These are phyloP conservation scores for Dactylonectria macrodidyma DNA, from an alignment of 2,329 filamentous ascomycete species.

Conservation along the genomic window DNA sequence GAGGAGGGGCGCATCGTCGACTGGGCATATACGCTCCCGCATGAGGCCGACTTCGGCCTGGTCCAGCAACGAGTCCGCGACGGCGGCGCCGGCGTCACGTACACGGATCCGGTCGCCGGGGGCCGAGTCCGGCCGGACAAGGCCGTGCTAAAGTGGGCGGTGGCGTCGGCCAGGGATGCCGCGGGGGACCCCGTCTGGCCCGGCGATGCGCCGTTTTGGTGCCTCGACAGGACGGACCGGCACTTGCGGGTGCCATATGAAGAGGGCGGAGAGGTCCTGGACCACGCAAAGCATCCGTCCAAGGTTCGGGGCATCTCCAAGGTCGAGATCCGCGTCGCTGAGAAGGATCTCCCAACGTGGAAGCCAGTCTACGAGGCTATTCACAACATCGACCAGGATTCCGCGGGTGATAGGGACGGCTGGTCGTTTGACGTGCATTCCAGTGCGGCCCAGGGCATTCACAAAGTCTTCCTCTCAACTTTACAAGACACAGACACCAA, in stretches of 20 bases:
- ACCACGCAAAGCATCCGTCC: slow-evolving; percentile 62
- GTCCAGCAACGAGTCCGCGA: slow-evolving; percentile 56
- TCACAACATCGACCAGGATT: slow-evolving; percentile 30
- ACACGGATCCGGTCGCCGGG: slow-evolving; percentile 65
- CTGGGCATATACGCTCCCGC: slow-evolving; percentile 68
- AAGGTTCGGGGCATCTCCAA: slow-evolving; percentile 65
- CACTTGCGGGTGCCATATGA: slow-evolving; percentile 67
- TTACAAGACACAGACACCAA: slow-evolving; percentile 20
- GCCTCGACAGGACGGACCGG: slow-evolving; percentile 73
- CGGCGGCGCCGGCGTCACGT: slow-evolving; percentile 56
- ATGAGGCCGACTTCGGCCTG: slow-evolving; percentile 53
- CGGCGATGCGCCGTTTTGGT: slow-evolving; percentile 75
- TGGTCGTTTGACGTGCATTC: slow-evolving; percentile 42
- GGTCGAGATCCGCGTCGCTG: slow-evolving; percentile 56
- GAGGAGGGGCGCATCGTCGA: slow-evolving; percentile 68
- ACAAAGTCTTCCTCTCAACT: slow-evolving; percentile 30
- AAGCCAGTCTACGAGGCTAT: slow-evolving; percentile 49
- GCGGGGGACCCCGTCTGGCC: slow-evolving; percentile 51
- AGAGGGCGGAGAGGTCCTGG: slow-evolving; percentile 28
- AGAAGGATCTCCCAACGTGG: slow-evolving; percentile 37
- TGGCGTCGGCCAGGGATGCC: slow-evolving; percentile 60
- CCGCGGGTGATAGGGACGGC: background rate
- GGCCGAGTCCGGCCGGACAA: slow-evolving; percentile 71
- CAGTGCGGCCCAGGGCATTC: slow-evolving; percentile 34
- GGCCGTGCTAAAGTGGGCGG: slow-evolving; percentile 70